These are phyloP conservation scores for Eremochloa ophiuroides DNA, from an alignment of 176 grass and related monocot species.

Conservation along the genomic window DNA sequence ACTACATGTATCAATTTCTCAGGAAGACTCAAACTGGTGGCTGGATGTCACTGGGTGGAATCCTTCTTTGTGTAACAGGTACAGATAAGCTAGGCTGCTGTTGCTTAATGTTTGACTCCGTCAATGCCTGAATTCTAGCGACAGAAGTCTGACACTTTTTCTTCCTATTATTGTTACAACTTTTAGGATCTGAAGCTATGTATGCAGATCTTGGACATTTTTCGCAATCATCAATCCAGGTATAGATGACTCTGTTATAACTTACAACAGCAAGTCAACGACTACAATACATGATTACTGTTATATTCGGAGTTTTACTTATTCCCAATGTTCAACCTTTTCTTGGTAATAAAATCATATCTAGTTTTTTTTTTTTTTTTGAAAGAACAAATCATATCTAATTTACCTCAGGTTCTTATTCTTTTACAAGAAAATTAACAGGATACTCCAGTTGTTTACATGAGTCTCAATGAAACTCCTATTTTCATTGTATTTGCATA, in stretches of 20 bases:
- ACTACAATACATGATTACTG: background rate
- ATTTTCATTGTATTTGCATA: background rate
- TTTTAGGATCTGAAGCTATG: conserved; percentile 91
- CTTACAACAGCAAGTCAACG: background rate
- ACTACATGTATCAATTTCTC: conserved; percentile 91
- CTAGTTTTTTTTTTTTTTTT: too few species aligned
- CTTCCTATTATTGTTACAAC: conserved; percentile 14
- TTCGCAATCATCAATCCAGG: conserved; percentile 86
- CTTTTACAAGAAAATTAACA: background rate
- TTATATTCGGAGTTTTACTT: background rate
- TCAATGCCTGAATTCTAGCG: background rate
- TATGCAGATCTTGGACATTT: conserved; percentile 98
- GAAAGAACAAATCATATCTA: too few species aligned
- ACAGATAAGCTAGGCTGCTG: background rate
- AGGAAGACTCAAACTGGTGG: conserved; percentile 81
- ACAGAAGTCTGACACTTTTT: background rate
- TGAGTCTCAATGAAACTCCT: background rate
- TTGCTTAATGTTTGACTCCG: background rate
- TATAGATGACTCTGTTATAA: conserved; percentile 15
- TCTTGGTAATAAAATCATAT: background rate
- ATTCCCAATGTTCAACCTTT: background rate
- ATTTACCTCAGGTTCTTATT: background rate
- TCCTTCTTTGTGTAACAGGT: conserved; percentile 98
- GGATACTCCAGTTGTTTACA: background rate
- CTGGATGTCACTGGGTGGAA: conserved; percentile 95